Conservation (phyloP, 352 stramenopile genomes). For the Thalassiosira mediterranea region DNA sequence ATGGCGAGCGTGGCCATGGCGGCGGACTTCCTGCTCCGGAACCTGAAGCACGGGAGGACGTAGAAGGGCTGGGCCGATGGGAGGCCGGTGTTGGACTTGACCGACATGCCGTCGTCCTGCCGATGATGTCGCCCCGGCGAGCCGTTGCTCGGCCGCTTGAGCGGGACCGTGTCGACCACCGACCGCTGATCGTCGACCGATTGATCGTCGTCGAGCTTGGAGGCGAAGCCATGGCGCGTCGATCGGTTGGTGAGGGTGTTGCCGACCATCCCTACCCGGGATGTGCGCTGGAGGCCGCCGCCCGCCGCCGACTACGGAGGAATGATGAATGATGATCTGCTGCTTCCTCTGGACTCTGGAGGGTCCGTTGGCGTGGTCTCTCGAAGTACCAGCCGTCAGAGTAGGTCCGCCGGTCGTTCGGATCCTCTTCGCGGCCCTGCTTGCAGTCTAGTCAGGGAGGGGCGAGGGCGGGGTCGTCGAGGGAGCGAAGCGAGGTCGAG, state of each 20-base stretch:
- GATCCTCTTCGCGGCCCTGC: too few relatives aligned
- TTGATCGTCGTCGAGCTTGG: background rate
- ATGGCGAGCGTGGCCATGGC: constrained; percentile 16
- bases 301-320: too few relatives aligned
- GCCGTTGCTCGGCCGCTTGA: constrained; percentile 7
- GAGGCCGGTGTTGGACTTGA: constrained; percentile 24
- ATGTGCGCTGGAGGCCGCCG: too few relatives aligned
- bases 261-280: too few relatives aligned
- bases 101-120: constrained; percentile 13
- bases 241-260: constrained; percentile 22
- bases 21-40: constrained; percentile 10
- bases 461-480: too few relatives aligned
- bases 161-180: constrained; percentile 5
- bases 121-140: background rate
- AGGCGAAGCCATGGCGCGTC: constrained; percentile 9
- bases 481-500: too few relatives aligned
- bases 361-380: too few relatives aligned
- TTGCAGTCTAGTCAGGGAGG: too few relatives aligned
- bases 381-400: too few relatives aligned
- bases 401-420: too few relatives aligned
- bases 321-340: too few relatives aligned
- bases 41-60: constrained; percentile 34
- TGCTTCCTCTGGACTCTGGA: too few relatives aligned
- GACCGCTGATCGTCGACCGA: background rate
- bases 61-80: constrained; percentile 4